A percentile compares a stretch with the other conserved stretches of the same genome.
phyloP scores from a whole-genome alignment of 495 filamentous ascomycete species.

The Lophiotrema nucula region DNA sequence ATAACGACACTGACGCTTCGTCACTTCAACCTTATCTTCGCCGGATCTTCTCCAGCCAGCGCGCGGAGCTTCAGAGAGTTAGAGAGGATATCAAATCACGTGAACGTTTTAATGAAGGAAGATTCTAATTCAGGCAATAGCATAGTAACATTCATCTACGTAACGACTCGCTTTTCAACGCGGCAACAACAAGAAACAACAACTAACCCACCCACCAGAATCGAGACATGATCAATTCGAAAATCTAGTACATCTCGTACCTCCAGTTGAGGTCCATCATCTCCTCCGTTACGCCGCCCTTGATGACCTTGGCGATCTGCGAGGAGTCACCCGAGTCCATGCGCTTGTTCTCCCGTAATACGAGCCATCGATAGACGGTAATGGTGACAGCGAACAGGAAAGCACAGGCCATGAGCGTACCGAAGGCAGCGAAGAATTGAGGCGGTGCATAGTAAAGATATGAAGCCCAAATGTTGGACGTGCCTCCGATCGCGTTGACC shows the following conservation, averaged over 20 bases:
- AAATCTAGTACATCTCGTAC: constrained; percentile 4
- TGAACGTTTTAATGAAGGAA: no score
- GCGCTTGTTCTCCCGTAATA: not conserved
- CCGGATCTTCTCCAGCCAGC: no score
- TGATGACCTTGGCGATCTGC: constrained; percentile 1
- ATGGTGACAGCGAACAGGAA: not conserved
- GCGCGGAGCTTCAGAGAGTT: no score
- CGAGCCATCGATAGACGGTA: not conserved
- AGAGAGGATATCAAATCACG: no score
- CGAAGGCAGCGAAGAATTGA: constrained; percentile 1
- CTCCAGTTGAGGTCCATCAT: constrained; percentile 3
- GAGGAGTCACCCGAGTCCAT: not conserved
- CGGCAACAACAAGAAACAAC: no score
- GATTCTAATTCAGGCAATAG: no score
- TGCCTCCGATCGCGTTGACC: not conserved
- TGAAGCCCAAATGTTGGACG: constrained; percentile 3
- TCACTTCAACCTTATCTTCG: no score
- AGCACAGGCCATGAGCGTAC: constrained; percentile 1
- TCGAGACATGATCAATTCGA: no score
- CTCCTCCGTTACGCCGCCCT: not conserved
- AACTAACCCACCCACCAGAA: no score
- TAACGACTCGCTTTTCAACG: no score
- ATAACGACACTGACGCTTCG: no score
- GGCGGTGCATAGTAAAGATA: constrained; percentile 4
- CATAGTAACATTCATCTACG: no score